Evolutionary conservation across 192 early-diverging fungal genomes (phyloP), one percentile per base, ranked within the genome.

Genomic region (Dissophora globulifera): DNA sequence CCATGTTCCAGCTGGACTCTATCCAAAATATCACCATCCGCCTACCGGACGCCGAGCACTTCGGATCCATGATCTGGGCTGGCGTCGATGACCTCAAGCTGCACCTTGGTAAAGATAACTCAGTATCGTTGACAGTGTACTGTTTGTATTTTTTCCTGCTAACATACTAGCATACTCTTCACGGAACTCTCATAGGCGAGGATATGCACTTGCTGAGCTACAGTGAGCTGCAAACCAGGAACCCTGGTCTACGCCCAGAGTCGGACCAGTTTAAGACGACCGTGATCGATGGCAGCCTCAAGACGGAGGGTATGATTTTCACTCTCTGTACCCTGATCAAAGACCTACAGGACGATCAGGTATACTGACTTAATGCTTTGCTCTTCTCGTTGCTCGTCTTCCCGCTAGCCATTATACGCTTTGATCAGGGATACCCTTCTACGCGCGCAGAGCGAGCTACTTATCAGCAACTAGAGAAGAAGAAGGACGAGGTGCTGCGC

Each of bases 51-150:
- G 12, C 57, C 8, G 63, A 76, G 47, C 43, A 76, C 49, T 76
- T 76, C 57, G 72, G 72, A 4, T 67, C 62, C 8, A 76, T 76
- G 72, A 19, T 76, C 29, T 76, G 72, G 72, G 57, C 72, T 32
- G 64, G 64, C 9, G 63, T 66, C 31, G 57, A 76, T 20, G 53
- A 67, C 35, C 58, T 67, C 40, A 54, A 42, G 13, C 47, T 76
- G 16, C 63, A 58, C 27, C 58, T 67, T 42, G 72, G 72, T 71
- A 62, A 46, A 30, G 35, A 13, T 13, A 9, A 38, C 35, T 38
- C 35, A n/a, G n/a, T n/a, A n/a, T n/a, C n/a, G n/a, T n/a, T n/a
- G n/a, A n/a, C n/a, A n/a, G n/a, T n/a, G n/a, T n/a, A n/a, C n/a
- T n/a, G n/a, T n/a, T n/a, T n/a, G n/a, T n/a, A n/a, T n/a, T n/a